Conservation (phyloP, 2,329 filamentous ascomycete species). For the Huntiella moniliformis region DNA sequence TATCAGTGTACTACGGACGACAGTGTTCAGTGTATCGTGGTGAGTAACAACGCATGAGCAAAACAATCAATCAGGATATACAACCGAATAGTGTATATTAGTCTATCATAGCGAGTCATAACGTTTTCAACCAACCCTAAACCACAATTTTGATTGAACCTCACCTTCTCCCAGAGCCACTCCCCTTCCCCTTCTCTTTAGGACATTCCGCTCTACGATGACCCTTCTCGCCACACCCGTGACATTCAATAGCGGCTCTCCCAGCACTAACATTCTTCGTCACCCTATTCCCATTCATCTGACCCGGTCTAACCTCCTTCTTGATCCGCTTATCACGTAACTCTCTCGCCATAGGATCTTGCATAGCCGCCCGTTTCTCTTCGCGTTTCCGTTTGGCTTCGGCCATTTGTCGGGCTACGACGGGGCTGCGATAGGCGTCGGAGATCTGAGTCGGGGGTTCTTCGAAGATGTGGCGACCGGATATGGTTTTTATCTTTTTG, state of each 20-base stretch:
- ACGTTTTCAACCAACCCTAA: too few relatives aligned
- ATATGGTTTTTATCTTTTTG: conserved; percentile 10
- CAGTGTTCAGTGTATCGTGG: too few relatives aligned
- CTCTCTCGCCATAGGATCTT: conserved; percentile 20
- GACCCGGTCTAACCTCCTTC: conserved; percentile 32
- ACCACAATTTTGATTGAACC: too few relatives aligned
- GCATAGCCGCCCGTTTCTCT: not conserved
- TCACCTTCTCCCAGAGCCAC: too few relatives aligned
- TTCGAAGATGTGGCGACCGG: conserved; percentile 6
- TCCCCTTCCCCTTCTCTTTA: conserved; percentile 12
- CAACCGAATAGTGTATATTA: too few relatives aligned
- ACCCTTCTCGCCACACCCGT: conserved; percentile 40
- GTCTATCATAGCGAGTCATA: too few relatives aligned
- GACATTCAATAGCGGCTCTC: conserved; percentile 28
- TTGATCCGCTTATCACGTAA: conserved; percentile 41
- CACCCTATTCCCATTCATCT: conserved; percentile 6
- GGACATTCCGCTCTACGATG: conserved; percentile 42
- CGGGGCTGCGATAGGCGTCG: too few relatives aligned
- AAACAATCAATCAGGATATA: too few relatives aligned
- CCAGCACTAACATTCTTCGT: not conserved
- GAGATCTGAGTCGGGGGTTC: not conserved
- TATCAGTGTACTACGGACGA: too few relatives aligned
- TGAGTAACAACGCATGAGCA: too few relatives aligned
- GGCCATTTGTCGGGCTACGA: too few relatives aligned
- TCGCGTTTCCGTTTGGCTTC: conserved; percentile 2